Base-by-base conservation (phyloP, 257 asterid species). In the Nicotiana knightiana region DNA sequence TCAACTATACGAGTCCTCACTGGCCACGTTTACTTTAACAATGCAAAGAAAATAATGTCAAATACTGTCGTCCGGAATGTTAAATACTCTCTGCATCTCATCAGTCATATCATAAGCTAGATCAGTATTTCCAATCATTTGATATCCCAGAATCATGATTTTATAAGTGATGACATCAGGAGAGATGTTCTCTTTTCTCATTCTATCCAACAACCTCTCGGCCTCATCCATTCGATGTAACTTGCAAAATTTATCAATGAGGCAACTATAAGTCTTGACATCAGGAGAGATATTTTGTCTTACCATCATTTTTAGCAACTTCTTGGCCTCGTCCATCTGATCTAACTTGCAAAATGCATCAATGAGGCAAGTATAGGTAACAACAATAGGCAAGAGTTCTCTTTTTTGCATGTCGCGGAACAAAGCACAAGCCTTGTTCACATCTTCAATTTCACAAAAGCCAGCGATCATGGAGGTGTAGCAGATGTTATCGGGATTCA, bases 311-410 rank as follows among this genome's bases (percentile, higher is more conserved):
- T 82, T 81, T 28, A 87, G 59, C 84, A 90, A 67, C 83, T 5
- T 30, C 59, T 7, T 21, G 53, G 83, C 94, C 57, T 62, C 78
- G 46, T 86, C 89, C 87, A 83, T 63, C 32, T 80, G 87, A 73
- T 81, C 76, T 37, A 84, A 62, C 84, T 86, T 87, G 82, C 77
- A 86, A 81, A 83, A 89, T 46, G 89, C 89, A 79, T 89, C 89
- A 86, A 92, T 88, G 67, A 92, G 81, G 82, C 97, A 89, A 26
- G 94, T 90, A 85, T 87, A 91, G 12, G 96, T 91, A 63, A 87
- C 88, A n/a, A 89, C 89, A 30, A 91, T 88, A 88, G 96, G 94
- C 32, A 66, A 71, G 76, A 78, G 83, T 33, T 79, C 88, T 64
- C 58, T 79, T 11, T 73, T 81, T 57, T 37, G 24, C 97, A 93